phyloP scores from a whole-genome alignment of 2,329 filamentous ascomycete species.

The Cladobotryum protrusum region DNA sequence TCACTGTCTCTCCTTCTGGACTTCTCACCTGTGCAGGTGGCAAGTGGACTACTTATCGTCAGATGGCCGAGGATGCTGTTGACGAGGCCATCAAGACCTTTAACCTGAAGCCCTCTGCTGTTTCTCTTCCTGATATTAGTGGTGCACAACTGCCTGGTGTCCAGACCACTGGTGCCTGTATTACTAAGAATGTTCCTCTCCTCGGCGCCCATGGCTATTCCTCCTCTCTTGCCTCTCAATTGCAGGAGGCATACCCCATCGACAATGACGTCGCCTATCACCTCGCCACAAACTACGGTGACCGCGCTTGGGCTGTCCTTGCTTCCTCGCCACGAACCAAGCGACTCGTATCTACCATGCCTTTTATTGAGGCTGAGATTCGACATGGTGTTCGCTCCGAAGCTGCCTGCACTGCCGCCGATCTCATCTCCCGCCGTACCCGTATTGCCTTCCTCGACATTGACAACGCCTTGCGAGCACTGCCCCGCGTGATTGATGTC shows the following conservation, averaged over 20 bases:
- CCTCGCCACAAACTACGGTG: conserved; percentile 37
- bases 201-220: conserved; percentile 69
- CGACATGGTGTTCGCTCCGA: conserved; percentile 66
- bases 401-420: conserved; percentile 65
- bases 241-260: conserved; percentile 32
- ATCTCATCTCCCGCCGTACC: conserved; percentile 64
- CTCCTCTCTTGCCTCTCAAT: conserved; percentile 26
- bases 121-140: conserved; percentile 57
- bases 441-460: conserved; percentile 72
- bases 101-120: conserved; percentile 45
- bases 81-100: conserved; percentile 69
- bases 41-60: conserved; percentile 85
- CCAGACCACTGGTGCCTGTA: conserved; percentile 62
- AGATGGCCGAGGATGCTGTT: conserved; percentile 83
- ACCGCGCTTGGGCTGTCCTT: conserved; percentile 66
- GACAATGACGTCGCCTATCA: conserved; percentile 36
- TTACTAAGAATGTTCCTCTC: conserved; percentile 67
- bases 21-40: conserved; percentile 76
- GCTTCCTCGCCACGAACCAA: conserved; percentile 42
- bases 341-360: conserved; percentile 59
- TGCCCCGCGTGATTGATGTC: conserved; percentile 64
- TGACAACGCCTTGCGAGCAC: conserved; percentile 60
- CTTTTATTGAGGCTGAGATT: conserved; percentile 68
- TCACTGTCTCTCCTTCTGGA: conserved; percentile 67
- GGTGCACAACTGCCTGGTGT: conserved; percentile 46